Conservation (phyloP, 164 flowering plant species). For the Piper longum region DNA sequence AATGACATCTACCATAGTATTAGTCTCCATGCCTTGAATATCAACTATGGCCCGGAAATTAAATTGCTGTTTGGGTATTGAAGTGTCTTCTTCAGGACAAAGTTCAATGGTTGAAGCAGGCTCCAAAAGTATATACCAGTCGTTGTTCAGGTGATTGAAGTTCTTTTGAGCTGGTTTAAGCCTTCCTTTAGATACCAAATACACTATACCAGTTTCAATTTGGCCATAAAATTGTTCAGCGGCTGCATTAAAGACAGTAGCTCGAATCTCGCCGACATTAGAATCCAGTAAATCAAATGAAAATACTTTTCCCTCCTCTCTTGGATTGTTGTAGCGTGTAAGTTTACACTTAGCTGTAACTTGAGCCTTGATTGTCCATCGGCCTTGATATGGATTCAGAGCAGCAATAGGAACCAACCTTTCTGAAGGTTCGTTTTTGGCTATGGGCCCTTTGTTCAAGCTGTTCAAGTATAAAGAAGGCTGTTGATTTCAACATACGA, state of each 20-base stretch:
- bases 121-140: conserved; percentile 61
- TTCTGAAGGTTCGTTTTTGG: conserved; percentile 71
- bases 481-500: too few relatives aligned
- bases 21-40: conserved; percentile 57
- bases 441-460: conserved; percentile 43
- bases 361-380: conserved; percentile 94
- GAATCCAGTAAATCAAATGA: conserved; percentile 92
- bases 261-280: conserved; percentile 90
- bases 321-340: conserved; percentile 54
- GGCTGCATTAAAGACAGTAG: conserved; percentile 78
- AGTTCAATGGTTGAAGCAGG: conserved; percentile 51
- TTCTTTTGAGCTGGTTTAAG: conserved; percentile 71
- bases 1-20: conserved; percentile 63
- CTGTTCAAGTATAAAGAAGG: conserved; percentile 59
- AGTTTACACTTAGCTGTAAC: conserved; percentile 79
- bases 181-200: conserved; percentile 67
- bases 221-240: conserved; percentile 77
- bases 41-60: conserved; percentile 68
- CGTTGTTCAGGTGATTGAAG: conserved; percentile 72
- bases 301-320: conserved; percentile 90
- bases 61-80: conserved; percentile 74
- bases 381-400: conserved; percentile 72
- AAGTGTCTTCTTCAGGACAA: conserved; percentile 45
- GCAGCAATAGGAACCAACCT: conserved; percentile 82
- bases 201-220: conserved; percentile 74